A percentile compares a stretch with the other conserved stretches of the same genome.
These are phyloP conservation scores for Anthracocystis panici-leucophaei DNA, from an alignment of 1,284 basidiomycete species.

Conservation along the genomic window DNA sequence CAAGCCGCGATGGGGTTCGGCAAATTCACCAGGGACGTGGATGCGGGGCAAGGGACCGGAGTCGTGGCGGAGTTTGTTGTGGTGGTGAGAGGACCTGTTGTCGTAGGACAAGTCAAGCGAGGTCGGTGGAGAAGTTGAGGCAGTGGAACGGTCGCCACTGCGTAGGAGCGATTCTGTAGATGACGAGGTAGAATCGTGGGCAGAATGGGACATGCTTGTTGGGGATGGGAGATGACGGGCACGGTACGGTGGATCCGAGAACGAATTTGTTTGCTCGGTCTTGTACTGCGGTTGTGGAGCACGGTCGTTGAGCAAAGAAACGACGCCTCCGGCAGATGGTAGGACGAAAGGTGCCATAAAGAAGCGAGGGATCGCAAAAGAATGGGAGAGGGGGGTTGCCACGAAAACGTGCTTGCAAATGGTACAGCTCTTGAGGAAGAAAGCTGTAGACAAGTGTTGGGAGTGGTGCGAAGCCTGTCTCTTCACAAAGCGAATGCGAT, in stretches of 20 bases:
- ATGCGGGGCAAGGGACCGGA: conserved; percentile 43
- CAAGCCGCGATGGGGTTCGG: conserved; percentile 28
- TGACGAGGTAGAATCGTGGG: conserved; percentile 43
- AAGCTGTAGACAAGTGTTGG: conserved; percentile 11
- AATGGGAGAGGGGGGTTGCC: background rate
- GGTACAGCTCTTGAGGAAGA: conserved; percentile 8
- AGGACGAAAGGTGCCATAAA: conserved; percentile 51
- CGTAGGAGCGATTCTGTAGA: conserved; percentile 50
- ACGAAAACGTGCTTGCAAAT: conserved; percentile 12
- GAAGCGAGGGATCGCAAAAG: conserved; percentile 26
- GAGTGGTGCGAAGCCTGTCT: conserved; percentile 22
- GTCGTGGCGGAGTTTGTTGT: conserved; percentile 10
- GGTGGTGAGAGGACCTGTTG: conserved; percentile 20
- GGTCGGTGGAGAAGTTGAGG: conserved; percentile 48
- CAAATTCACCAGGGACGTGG: conserved; percentile 30
- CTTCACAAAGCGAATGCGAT: conserved; percentile 20
- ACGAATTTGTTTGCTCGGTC: conserved; percentile 25
- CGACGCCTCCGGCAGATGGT: conserved; percentile 54
- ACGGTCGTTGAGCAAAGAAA: conserved; percentile 58
- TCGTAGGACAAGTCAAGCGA: conserved; percentile 46
- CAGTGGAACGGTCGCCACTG: conserved; percentile 53
- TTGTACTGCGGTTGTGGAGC: conserved; percentile 35
- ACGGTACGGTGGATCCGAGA: conserved; percentile 31
- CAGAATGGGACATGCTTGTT: conserved; percentile 39
- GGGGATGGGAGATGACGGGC: conserved; percentile 21